Percentiles rank a stretch among this genome's conserved stretches.
Evolutionary conservation across 305 asterid species (phyloP).

Genomic region (Solanum hybrid): DNA sequence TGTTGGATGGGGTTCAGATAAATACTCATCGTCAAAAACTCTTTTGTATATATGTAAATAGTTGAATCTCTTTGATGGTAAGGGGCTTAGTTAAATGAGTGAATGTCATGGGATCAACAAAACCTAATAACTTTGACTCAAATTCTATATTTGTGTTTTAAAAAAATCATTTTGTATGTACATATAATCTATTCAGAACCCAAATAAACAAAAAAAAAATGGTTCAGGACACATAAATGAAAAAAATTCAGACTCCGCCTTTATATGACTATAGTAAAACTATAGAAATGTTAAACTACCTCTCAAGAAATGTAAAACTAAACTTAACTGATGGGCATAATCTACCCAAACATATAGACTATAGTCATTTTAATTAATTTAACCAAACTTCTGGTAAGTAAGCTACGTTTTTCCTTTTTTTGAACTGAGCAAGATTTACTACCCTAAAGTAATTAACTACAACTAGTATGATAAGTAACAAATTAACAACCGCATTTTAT

Average conservation of each 20-base stretch:
- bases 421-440: not conserved
- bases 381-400: constrained; percentile 24
- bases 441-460: not conserved
- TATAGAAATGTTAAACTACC: not conserved
- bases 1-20: not conserved
- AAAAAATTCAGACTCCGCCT: not conserved
- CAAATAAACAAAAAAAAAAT: not conserved
- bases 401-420: not conserved
- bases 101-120: not conserved
- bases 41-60: not conserved
- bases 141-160: not conserved
- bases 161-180: not conserved
- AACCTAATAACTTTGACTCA: not conserved
- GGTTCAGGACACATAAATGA: accelerated
- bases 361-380: constrained; percentile 19
- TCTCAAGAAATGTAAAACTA: not conserved
- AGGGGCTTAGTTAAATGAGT: not conserved
- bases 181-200: not conserved
- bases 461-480: not conserved
- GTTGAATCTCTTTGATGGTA: not conserved
- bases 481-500: not conserved
- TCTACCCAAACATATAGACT: not conserved
- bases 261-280: not conserved
- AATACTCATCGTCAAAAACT: not conserved
- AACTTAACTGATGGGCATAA: not conserved